Evolutionary conservation across 805 yeast genomes (phyloP), one percentile per base, ranked within the genome.

Genomic region (Saccharomycopsis lassenensis): DNA sequence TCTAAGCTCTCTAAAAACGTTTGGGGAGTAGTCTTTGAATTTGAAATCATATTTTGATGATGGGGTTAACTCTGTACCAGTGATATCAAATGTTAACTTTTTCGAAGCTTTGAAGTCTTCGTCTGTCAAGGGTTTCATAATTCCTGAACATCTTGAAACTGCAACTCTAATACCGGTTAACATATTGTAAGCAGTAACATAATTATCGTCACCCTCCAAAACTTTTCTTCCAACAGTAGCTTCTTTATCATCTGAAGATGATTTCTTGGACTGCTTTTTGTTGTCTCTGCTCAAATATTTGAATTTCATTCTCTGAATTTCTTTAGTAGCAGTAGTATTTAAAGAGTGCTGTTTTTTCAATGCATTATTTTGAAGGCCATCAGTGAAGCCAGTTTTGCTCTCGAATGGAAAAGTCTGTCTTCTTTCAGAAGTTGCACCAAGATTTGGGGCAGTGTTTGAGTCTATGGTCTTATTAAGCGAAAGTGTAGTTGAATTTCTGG

Each of bases 81-180:
- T 77, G 52, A 78, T 68, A 51, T 83, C 93, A 57, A 91, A 93
- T 12, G 91, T 80, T 37, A 89, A 63, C 55, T 91, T 89, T 47
- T 84, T 80, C 17, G 75, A 74, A 7, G 71, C 61, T 23, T 58
- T 62, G 54, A 87, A 91, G 54, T 89, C 95, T 11, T 62, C 67
- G 33, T 74, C 78, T 1, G 67, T 68, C 28, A 91, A 59, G 14
- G 79, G 77, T 36, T 79, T 71, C 71, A 84, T 81, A 7, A 79
- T 67, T 24, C 94, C 93, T 0, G 95, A 83, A 49, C 94, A 80
- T 40, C 95, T 65, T 3, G 95, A 84, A 0, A 91, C 97, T 0
- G 96, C 87, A 6, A 86, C 94, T 39, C 98, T 69, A 31, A 91
- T 91, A 2, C 99, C 98, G 0, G 97, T 87, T 40, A 93, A 68